Base-by-base conservation (phyloP, 768 basidiomycete genomes). In the Lactifluus subvellereus region DNA sequence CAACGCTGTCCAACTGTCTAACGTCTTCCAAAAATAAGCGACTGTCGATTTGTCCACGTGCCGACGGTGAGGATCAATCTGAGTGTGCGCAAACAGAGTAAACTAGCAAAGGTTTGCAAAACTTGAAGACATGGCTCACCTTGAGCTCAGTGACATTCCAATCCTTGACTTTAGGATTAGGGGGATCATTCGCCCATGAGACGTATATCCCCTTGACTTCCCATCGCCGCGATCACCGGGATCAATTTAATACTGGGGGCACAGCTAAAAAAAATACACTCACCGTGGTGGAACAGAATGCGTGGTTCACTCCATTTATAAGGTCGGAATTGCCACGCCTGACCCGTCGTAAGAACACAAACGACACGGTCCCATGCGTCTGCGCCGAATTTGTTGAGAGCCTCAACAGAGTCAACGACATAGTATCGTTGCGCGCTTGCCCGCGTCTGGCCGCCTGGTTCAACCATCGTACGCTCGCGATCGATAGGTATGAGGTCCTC, bases 101-200 rank as follows among this genome's bases (percentile, higher is more conserved):
- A 55, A 13, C 16, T 4, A 51, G 22, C 32, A n/a, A 6, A n/a
- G 40, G n/a, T 32, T 18, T 3, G 37, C 16, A 45, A 32, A 33
- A 0, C 0, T 18, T 40, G 16, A 16, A 18, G 60, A 55, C 57
- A 22, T 40, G 10, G 47, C 60, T 48, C 66, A 91, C 95, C 82
- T 92, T 94, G 65, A 98, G 81, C 71, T 96, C 91, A 0, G 90
- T 90, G 18, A 99, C 96, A 68, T 98, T 98, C 97, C 97, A 98
- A 64, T 96, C 93, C 72, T 89, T 89, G 66, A 96, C 89, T 67
- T 88, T 91, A 0, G 84, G 73, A 66, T 97, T 96, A 22, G 88
- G 86, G 8, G 92, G 89, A 68, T 97, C 94, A 69, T 93, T 94
- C 49, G 89, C 82, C 90, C 94, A 94, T n/a, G 92, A 84, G 22